Evolutionary conservation across 1,284 basidiomycete genomes (phyloP), one percentile per base, ranked within the genome.

Genomic region (Ustanciosporium gigantosporum): DNA sequence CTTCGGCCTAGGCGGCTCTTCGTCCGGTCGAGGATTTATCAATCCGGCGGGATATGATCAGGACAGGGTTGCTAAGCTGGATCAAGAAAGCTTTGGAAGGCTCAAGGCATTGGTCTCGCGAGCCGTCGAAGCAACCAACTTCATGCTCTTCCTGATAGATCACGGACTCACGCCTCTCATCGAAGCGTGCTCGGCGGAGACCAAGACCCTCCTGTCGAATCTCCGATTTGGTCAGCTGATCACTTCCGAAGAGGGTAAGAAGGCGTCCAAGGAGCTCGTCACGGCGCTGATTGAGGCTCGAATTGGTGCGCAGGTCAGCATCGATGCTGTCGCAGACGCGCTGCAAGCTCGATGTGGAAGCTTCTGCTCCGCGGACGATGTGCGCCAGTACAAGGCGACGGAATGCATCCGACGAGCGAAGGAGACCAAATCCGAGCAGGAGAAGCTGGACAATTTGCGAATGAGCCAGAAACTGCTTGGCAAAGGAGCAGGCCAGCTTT

Each of bases 321-420:
- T 94, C 75, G 95, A 99, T 79, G 90, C 90, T 3, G 89, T 99
- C 70, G 94, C 91, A 70, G 90, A 96, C 69, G 87, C 91, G 43
- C 81, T 98, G 25, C 94, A 98, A 77, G 87, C 89, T 73, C 84
- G 91, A 73, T 99, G 95, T 73, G 93, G 92, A 1, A 90, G 90
- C 16, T 98, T 98, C 83, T 97, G 93, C 79, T 93, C 91, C 70
- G 88, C 94, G 0, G 95, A 96, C 73, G 95, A 99, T 80, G 95
- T 98, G 34, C 89, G 96, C 82, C 81, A 96, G 39, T 97, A 98
- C 83, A 98, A 98, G 88, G 94, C 94, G 1, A 88, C 91, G 74
- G 95, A 99, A 79, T 90, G 88, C 66, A 84, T 96, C 35, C 88
- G 91, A 6, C 88, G 89, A 68, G 92, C 95, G 20, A 87, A 88